Conservation (phyloP, 257 asterid genomes). For the Thymus quinquecostatus region DNA sequence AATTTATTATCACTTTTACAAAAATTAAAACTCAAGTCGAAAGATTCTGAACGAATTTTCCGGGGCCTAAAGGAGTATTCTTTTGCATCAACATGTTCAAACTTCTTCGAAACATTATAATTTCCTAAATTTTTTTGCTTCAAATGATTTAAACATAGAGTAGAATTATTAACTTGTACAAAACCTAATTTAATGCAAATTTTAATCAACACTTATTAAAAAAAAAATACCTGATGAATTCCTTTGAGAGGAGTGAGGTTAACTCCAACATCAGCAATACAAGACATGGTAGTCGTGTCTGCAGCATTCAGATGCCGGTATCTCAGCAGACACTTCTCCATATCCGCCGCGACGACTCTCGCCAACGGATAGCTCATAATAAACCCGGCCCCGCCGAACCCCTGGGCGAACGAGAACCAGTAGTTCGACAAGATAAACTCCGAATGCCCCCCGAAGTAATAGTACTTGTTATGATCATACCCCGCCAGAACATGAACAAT, state of each 20-base stretch:
- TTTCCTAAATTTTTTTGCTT: too few relatives aligned
- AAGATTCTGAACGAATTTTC: too few relatives aligned
- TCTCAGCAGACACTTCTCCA: slow-evolving; percentile 48
- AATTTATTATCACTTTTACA: too few relatives aligned
- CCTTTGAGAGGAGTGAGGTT: slow-evolving; percentile 46
- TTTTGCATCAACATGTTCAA: too few relatives aligned
- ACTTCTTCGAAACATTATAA: too few relatives aligned
- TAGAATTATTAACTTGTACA: too few relatives aligned
- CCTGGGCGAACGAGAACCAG: slow-evolving; percentile 52
- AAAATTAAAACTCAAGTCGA: too few relatives aligned
- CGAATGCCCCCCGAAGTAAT: slow-evolving; percentile 58
- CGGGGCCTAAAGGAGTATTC: too few relatives aligned
- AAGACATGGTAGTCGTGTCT: slow-evolving; percentile 51
- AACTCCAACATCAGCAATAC: slow-evolving; percentile 61
- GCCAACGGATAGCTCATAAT: slow-evolving; percentile 61
- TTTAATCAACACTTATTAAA: too few relatives aligned
- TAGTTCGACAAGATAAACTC: slow-evolving; percentile 53
- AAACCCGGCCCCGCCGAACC: slow-evolving; percentile 66
- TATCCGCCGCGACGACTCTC: slow-evolving; percentile 42
- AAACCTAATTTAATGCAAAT: too few relatives aligned
- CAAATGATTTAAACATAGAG: too few relatives aligned
- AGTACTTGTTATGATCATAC: slow-evolving; percentile 53
- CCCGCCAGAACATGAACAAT: slow-evolving; percentile 43
- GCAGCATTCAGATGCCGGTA: slow-evolving; percentile 48
- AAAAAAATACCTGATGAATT: slow-evolving; percentile 55